Percentiles rank a stretch among this genome's conserved stretches.
Evolutionary conservation across 371 early-diverging fungal species (phyloP).

Genomic region (Actinomortierella wolfii): DNA sequence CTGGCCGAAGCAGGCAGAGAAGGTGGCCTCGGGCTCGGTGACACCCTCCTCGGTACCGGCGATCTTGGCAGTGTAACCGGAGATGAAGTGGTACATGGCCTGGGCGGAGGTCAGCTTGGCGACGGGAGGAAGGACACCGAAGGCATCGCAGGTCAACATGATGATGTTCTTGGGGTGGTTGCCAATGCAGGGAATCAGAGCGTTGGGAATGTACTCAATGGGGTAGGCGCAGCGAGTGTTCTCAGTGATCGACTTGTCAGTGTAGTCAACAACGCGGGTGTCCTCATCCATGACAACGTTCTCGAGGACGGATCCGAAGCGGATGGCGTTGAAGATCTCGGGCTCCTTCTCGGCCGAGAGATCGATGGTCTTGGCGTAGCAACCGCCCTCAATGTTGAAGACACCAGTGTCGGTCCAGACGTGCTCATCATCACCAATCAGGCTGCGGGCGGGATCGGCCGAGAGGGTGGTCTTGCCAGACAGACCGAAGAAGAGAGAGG

Average conservation of each 20-base stretch:
- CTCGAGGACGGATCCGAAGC: constrained; percentile 93
- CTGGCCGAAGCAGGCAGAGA: constrained; percentile 96
- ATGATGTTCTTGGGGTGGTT: constrained; percentile 96
- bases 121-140: constrained; percentile 96
- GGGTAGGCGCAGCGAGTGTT: constrained; percentile 98
- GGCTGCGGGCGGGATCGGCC: constrained; percentile 91
- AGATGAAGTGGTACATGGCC: constrained; percentile 98
- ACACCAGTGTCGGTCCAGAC: constrained; percentile 96
- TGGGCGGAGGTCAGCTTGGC: constrained; percentile 90
- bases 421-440: constrained; percentile 99
- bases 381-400: constrained; percentile 98
- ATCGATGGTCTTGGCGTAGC: constrained; percentile 97
- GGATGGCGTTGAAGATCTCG: constrained; percentile 94
- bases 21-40: constrained; percentile 92
- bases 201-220: constrained; percentile 95
- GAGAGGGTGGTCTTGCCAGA: constrained; percentile 98
- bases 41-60: constrained; percentile 98
- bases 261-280: constrained; percentile 87
- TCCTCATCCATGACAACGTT: constrained; percentile 89
- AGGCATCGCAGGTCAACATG: constrained; percentile 97
- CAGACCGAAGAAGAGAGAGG: constrained; percentile 97
- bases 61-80: constrained; percentile 91
- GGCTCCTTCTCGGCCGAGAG: constrained; percentile 96
- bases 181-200: constrained; percentile 93
- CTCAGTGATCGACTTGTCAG: constrained; percentile 85